These are phyloP conservation scores for Aspergillus fructus DNA, from an alignment of 2,329 filamentous ascomycete genomes.

Conservation along the genomic window DNA sequence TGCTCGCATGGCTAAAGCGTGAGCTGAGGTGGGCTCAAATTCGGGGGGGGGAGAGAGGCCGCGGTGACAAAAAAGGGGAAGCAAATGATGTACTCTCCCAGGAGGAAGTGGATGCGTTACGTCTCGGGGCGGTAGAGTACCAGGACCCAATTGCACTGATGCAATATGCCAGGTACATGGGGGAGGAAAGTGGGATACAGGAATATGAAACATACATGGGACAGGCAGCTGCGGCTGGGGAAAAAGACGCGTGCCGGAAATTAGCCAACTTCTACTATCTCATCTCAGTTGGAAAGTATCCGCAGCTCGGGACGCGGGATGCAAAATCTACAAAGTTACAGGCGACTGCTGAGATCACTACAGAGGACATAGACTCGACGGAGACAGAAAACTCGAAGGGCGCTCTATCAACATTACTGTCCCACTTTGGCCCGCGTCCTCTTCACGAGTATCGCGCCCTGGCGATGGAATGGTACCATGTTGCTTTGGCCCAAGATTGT, in stretches of 20 bases:
- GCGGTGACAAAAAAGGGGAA: not conserved
- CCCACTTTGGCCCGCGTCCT: conserved; percentile 19
- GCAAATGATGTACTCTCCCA: not conserved
- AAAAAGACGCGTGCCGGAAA: conserved; percentile 30
- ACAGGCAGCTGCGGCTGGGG: conserved; percentile 31
- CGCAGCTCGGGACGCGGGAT: conserved; percentile 17
- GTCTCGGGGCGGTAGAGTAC: conserved; percentile 30
- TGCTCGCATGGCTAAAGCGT: conserved; percentile 25
- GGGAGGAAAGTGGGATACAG: conserved; percentile 23
- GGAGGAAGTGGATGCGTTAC: conserved; percentile 22
- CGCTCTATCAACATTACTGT: not conserved
- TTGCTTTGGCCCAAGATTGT: conserved; percentile 24
- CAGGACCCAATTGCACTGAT: conserved; percentile 30
- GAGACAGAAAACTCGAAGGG: not conserved
- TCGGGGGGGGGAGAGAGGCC: not conserved
- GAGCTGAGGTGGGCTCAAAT: not conserved
- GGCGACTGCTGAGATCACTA: not conserved
- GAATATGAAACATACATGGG: conserved; percentile 37
- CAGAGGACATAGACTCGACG: not conserved
- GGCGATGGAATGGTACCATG: conserved; percentile 36
- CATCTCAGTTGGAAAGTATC: conserved; percentile 26
- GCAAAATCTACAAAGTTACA: not conserved
- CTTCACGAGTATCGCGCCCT: conserved; percentile 26
- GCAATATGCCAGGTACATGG: conserved; percentile 24
- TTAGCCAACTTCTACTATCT: conserved; percentile 40